Evolutionary conservation across 2,329 filamentous ascomycete species (phyloP), one percentile per base, ranked within the genome.

Genomic region (Teratosphaeria epicoccoides): DNA sequence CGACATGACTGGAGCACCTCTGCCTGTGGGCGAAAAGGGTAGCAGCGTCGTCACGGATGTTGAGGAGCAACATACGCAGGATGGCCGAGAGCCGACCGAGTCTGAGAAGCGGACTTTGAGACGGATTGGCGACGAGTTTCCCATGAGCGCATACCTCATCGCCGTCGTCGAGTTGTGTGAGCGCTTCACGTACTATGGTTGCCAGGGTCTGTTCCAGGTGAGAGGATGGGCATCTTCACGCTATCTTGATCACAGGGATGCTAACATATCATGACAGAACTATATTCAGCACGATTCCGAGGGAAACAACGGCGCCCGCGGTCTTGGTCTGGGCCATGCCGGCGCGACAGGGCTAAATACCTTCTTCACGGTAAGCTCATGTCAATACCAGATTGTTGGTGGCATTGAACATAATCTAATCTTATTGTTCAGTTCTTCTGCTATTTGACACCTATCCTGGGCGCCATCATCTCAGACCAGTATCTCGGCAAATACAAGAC

Each of bases 401-500:
- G n/a, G n/a, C n/a, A n/a, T n/a, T 11, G 10, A 44, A 44, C 20
- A 23, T n/a, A 17, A n/a, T 14, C 24, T 44, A 14, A 22, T 44
- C 7, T 1, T 43, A 6, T 71, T 73, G 56, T 75, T 75, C 71
- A 74, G 46, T 74, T 72, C 55, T 75, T 72, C 68, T 73, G 70
- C 58, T 76, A 75, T 54, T 57, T 74, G 2, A 75, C 71, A 2
- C 73, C 73, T 0, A 69, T 74, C 3, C 28, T 73, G 0, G 67
- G 66, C 24, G 77, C 77, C 9, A 64, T 77, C 37, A 69, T 76
- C 6, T 83, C 85, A 10, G 85, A 89, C 69, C 77, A 82, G 57
- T 83, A 82, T 63, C 76, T 79, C 63, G 84, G 84, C 28, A 82
- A 83, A 54, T 88, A 81, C 70, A 76, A 78, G 58, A 87, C 84